Evolutionary conservation across 805 yeast species (phyloP).

Genomic region (Teunomyces barrocoloradensis): DNA sequence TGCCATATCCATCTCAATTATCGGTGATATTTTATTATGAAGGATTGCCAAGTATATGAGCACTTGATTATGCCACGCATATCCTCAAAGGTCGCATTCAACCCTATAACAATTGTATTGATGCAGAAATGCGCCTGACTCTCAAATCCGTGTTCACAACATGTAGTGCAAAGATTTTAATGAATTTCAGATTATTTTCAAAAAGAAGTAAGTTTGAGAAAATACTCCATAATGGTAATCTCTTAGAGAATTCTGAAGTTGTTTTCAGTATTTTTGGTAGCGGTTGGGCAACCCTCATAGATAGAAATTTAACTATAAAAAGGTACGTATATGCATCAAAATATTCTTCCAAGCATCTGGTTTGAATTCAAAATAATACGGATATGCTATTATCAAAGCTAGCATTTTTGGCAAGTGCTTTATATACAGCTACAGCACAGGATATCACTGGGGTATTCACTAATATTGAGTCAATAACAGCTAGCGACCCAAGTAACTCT

Average conservation of each 20-base stretch:
- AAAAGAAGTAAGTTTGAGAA: neutral
- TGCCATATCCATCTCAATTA: neutral
- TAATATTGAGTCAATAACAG: conserved; percentile 10
- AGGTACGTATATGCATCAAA: neutral
- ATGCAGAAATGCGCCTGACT: neutral
- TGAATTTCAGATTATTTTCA: neutral
- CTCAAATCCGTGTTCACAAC: neutral
- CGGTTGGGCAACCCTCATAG: neutral
- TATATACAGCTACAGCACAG: neutral
- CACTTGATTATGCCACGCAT: neutral
- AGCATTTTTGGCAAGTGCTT: neutral
- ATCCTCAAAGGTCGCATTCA: neutral
- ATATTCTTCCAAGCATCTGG: neutral
- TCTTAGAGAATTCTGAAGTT: neutral
- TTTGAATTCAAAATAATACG: neutral
- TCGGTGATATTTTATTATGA: neutral
- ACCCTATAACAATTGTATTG: neutral
- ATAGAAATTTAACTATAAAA: neutral
- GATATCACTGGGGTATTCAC: conserved; percentile 18
- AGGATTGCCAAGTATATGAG: neutral
- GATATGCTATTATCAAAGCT: neutral
- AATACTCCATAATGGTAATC: neutral
- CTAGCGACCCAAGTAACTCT: neutral
- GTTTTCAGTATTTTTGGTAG: neutral
- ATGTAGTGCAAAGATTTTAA: neutral